Evolutionary conservation across 2,329 filamentous ascomycete genomes (phyloP).

Genomic region (Dendryphion nanum): DNA sequence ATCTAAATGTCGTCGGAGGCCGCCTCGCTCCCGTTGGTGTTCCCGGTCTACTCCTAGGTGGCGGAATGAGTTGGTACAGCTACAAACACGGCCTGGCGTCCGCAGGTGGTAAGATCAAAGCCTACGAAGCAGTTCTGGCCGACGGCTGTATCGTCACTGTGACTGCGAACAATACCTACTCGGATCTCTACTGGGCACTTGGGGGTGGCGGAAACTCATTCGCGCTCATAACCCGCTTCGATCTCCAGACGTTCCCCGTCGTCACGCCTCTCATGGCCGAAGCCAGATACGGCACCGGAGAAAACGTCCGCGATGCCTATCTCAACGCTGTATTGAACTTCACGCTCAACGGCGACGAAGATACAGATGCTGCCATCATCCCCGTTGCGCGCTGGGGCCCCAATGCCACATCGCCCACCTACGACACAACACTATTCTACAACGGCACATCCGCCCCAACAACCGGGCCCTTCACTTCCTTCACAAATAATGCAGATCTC

Average conservation of each 20-base stretch:
- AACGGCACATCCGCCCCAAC: constrained; percentile 13
- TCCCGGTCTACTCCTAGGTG: constrained; percentile 26
- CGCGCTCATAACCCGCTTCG: constrained; percentile 21
- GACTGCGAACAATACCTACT: constrained; percentile 19
- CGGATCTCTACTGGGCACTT: constrained; percentile 39
- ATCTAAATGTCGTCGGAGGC: constrained; percentile 23
- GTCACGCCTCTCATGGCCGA: constrained; percentile 9
- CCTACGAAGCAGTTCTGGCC: constrained; percentile 34
- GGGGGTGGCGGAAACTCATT: constrained; percentile 31
- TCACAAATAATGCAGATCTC: constrained; percentile 9
- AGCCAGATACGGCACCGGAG: constrained; percentile 10
- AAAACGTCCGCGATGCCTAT: constrained; percentile 8
- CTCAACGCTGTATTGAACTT: constrained; percentile 14
- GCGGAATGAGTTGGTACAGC: constrained; percentile 13
- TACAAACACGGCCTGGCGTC: constrained; percentile 14
- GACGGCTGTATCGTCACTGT: constrained; percentile 33
- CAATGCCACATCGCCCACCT: constrained; percentile 11
- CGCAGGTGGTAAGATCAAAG: constrained; percentile 20
- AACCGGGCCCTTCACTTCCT: constrained; percentile 9
- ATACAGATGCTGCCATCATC: constrained; percentile 12
- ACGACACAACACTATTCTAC: constrained; percentile 18
- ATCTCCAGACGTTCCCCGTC: constrained; percentile 25
- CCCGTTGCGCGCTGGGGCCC: constrained; percentile 16
- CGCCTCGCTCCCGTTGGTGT: constrained; percentile 26
- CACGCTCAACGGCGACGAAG: constrained; percentile 13